phyloP scores from a whole-genome alignment of 2,329 filamentous ascomycete genomes.

The Penicillium olsonii region DNA sequence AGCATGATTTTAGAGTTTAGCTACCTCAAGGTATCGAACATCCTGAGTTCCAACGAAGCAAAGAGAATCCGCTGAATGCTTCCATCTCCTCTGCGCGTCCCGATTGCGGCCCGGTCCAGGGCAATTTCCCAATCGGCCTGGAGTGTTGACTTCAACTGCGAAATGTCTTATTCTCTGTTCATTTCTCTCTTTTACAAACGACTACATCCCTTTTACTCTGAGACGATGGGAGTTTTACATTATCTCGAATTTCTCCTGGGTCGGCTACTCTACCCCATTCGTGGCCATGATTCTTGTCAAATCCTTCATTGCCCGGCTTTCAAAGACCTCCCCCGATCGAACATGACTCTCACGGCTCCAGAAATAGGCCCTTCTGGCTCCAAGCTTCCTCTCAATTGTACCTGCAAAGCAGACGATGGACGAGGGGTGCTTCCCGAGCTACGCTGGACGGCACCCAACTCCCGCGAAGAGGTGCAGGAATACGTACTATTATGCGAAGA shows the following conservation, averaged over 20 bases:
- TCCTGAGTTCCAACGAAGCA: no score
- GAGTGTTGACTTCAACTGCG: background rate
- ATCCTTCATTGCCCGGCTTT: conserved; percentile 26
- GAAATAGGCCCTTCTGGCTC: conserved; percentile 29
- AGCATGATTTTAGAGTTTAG: background rate
- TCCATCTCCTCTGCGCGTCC: conserved; percentile 12
- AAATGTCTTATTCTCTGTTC: background rate
- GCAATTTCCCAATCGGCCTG: conserved; percentile 4
- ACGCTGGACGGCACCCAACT: conserved; percentile 24
- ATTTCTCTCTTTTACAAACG: background rate
- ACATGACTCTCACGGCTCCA: conserved; percentile 25
- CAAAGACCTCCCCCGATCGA: conserved; percentile 21
- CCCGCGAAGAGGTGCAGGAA: conserved; percentile 19
- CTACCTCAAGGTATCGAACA: background rate
- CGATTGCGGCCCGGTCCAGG: conserved; percentile 27
- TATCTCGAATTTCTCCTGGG: conserved; percentile 26
- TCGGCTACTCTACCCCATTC: conserved; percentile 24
- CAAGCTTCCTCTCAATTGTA: conserved; percentile 22
- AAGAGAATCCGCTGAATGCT: no score
- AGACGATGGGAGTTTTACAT: background rate
- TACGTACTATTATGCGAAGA: conserved; percentile 35
- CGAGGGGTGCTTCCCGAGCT: conserved; percentile 25
- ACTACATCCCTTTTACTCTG: background rate
- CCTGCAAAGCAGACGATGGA: conserved; percentile 24
- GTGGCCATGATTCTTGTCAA: conserved; percentile 27